Evolutionary conservation across 2,329 filamentous ascomycete genomes (phyloP).

Genomic region (Aspergillaceae sp.): DNA sequence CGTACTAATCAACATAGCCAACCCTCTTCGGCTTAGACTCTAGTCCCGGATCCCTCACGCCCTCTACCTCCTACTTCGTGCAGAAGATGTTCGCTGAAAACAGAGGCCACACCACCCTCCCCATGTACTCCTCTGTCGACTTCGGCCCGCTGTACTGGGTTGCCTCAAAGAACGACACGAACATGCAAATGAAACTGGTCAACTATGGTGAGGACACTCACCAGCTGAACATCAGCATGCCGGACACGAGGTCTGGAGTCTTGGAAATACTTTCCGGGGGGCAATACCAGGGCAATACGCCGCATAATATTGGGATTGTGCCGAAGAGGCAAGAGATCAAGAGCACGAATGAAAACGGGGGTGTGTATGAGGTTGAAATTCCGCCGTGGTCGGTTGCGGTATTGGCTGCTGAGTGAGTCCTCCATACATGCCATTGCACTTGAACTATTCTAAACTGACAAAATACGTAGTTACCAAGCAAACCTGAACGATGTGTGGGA

Average conservation of each 20-base stretch:
- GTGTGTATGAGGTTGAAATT: constrained; percentile 15
- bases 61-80: constrained; percentile 28
- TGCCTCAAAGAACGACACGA: constrained; percentile 14
- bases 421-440: no score
- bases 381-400: constrained; percentile 18
- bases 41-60: constrained; percentile 19
- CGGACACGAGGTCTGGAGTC: constrained; percentile 11
- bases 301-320: constrained; percentile 11
- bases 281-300: constrained; percentile 12
- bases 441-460: no score
- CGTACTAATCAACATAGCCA: constrained; percentile 13
- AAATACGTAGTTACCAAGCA: no score
- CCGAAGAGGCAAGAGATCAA: constrained; percentile 8
- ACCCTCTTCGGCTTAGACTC: constrained; percentile 26
- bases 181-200: constrained; percentile 22
- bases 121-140: constrained; percentile 15
- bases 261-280: constrained; percentile 18
- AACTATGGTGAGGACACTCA: constrained; percentile 20
- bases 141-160: constrained; percentile 31
- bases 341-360: constrained; percentile 4
- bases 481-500: no score
- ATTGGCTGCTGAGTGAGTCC: constrained; percentile 7
- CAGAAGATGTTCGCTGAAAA: constrained; percentile 29
- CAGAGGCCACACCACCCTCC: constrained; percentile 23
- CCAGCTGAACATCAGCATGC: constrained; percentile 19